phyloP scores from a whole-genome alignment of 495 filamentous ascomycete species.

The Penicillium maclennaniae region DNA sequence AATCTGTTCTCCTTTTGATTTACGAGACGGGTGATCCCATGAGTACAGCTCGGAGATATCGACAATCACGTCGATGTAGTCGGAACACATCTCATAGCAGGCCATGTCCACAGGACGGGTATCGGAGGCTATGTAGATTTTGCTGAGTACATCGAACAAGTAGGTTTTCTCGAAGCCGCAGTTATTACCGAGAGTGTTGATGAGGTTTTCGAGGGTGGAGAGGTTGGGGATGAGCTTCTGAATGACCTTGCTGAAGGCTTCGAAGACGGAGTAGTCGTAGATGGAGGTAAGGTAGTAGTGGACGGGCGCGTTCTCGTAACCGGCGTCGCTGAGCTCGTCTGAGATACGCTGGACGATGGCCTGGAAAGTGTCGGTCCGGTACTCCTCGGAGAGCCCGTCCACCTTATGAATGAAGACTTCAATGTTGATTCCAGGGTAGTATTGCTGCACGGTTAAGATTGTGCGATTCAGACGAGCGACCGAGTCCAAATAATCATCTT shows the following conservation, averaged over 20 bases:
- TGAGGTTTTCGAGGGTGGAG: slow-evolving; percentile 82
- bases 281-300: slow-evolving; percentile 94
- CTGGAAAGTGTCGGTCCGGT: slow-evolving; percentile 85
- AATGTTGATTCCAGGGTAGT: slow-evolving; percentile 87
- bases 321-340: slow-evolving; percentile 88
- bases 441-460: slow-evolving; percentile 79
- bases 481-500: slow-evolving; percentile 92
- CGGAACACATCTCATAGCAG: slow-evolving; percentile 94
- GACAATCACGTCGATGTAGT: slow-evolving; percentile 96
- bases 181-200: slow-evolving; percentile 82
- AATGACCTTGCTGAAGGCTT: slow-evolving; percentile 96
- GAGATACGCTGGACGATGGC: slow-evolving; percentile 96
- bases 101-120: slow-evolving; percentile 87
- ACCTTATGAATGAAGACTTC: slow-evolving; percentile 99
- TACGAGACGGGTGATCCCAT: slow-evolving; percentile 58
- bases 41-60: slow-evolving; percentile 94
- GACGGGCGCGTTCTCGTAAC: slow-evolving; percentile 86
- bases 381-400: slow-evolving; percentile 91
- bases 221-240: slow-evolving; percentile 94
- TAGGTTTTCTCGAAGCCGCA: slow-evolving; percentile 97
- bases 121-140: slow-evolving; percentile 97
- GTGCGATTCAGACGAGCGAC: slow-evolving; percentile 81
- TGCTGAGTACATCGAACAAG: slow-evolving; percentile 91
- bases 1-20: slow-evolving; percentile 59
- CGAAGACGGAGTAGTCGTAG: slow-evolving; percentile 97